phyloP scores from a whole-genome alignment of 768 basidiomycete species.

The Lentinus tigrinus region DNA sequence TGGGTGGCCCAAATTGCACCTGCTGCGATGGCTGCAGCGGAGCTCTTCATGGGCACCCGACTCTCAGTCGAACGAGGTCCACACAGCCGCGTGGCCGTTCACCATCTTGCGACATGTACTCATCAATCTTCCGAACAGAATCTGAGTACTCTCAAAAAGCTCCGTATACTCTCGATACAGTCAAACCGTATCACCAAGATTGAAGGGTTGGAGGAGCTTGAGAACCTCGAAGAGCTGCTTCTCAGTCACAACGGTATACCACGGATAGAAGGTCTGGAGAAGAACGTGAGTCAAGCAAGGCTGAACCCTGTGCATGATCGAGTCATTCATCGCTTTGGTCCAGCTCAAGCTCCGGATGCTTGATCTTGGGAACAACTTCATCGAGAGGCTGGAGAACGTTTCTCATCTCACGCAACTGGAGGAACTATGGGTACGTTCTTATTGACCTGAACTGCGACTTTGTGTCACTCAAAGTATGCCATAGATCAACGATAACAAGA shows the following conservation, averaged over 20 bases:
- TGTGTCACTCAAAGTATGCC: not conserved
- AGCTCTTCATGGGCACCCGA: too few relatives aligned
- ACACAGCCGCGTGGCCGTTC: too few relatives aligned
- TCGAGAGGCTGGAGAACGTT: slow-evolving; percentile 76
- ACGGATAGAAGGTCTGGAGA: slow-evolving; percentile 79
- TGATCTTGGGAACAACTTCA: slow-evolving; percentile 85
- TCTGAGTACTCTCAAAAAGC: slow-evolving; percentile 62
- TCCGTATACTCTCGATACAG: slow-evolving; percentile 87
- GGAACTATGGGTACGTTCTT: slow-evolving; percentile 80
- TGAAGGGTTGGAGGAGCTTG: slow-evolving; percentile 73
- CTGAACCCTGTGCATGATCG: too few relatives aligned
- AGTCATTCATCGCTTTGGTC: too few relatives aligned
- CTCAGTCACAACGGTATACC: slow-evolving; percentile 91
- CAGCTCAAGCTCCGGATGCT: slow-evolving; percentile 75
- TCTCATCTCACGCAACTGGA: slow-evolving; percentile 76
- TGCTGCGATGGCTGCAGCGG: too few relatives aligned
- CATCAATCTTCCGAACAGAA: slow-evolving; percentile 45
- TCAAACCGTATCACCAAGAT: slow-evolving; percentile 91
- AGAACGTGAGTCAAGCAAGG: slow-evolving; percentile 70
- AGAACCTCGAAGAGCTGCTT: slow-evolving; percentile 84
- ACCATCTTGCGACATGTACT: too few relatives aligned
- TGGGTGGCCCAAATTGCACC: too few relatives aligned
- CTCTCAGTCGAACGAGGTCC: too few relatives aligned
- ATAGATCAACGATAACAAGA: slow-evolving; percentile 87
- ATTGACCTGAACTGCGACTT: not conserved